A percentile compares a stretch with the other conserved stretches of the same genome.
Conservation (phyloP, 23 red algal genomes). For the Pyropia yezoensis region DNA sequence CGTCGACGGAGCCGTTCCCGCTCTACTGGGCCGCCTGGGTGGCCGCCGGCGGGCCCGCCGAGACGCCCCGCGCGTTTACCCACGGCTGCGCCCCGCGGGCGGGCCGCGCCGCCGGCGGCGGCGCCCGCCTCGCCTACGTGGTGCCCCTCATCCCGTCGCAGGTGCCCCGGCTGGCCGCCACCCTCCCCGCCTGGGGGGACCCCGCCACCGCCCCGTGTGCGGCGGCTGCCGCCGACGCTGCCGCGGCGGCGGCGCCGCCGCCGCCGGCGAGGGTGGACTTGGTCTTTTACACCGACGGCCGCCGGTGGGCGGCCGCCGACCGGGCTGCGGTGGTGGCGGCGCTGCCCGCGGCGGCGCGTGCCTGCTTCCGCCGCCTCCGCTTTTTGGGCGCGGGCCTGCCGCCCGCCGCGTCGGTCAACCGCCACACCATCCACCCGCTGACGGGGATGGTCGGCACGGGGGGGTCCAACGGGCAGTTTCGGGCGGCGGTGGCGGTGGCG, state of each 20-base stretch:
- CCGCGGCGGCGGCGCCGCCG: neutral
- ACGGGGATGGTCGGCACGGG: constrained; percentile 46
- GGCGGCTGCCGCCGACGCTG: too few relatives aligned
- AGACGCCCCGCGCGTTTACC: neutral
- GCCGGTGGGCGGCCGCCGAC: constrained; percentile 7
- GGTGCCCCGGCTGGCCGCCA: constrained; percentile 12
- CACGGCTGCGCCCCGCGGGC: neutral
- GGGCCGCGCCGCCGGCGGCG: neutral
- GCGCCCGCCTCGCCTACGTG: constrained; percentile 6
- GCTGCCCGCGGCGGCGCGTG: neutral
- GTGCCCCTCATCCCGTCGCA: constrained; percentile 45
- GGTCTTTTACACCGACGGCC: constrained; percentile 61
- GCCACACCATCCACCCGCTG: constrained; percentile 27
- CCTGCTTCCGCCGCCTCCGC: constrained; percentile 39
- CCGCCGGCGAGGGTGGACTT: constrained; percentile 4
- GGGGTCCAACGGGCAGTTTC: constrained; percentile 69
- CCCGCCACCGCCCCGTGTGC: constrained; percentile 6
- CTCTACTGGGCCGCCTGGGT: neutral
- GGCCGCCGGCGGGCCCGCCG: neutral
- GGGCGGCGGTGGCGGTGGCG: constrained; percentile 9
- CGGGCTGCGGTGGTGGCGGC: neutral
- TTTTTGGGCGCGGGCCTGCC: constrained; percentile 42
- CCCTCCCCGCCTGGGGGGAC: constrained; percentile 12
- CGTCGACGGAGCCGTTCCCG: neutral
- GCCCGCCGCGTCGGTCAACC: constrained; percentile 22